phyloP scores from a whole-genome alignment of 805 yeast genomes.

The Candida nemodendra region DNA sequence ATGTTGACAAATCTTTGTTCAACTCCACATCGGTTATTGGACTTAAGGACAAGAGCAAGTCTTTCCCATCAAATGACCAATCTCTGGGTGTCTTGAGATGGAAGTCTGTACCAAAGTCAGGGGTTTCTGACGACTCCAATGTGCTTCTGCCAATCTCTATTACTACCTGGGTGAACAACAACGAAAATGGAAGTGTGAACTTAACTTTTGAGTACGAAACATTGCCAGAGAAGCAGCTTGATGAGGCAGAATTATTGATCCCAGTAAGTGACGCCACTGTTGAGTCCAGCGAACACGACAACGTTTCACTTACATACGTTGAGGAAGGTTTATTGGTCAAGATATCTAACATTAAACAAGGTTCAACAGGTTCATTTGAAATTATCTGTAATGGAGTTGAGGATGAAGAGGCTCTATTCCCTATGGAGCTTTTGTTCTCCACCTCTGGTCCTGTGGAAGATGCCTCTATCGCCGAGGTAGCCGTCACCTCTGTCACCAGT shows the following conservation, averaged over 20 bases:
- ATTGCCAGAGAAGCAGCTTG: constrained; percentile 48
- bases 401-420: constrained; percentile 84
- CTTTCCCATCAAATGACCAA: constrained; percentile 91
- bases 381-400: constrained; percentile 65
- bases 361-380: constrained; percentile 72
- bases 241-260: constrained; percentile 54
- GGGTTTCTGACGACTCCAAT: constrained; percentile 53
- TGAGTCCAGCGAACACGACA: constrained; percentile 54
- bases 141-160: constrained; percentile 64
- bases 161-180: constrained; percentile 79
- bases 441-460: constrained; percentile 30
- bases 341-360: constrained; percentile 48
- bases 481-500: constrained; percentile 62
- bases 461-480: constrained; percentile 56
- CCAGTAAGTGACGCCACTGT: constrained; percentile 61
- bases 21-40: constrained; percentile 56
- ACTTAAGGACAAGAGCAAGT: constrained; percentile 71
- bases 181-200: constrained; percentile 58
- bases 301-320: constrained; percentile 52
- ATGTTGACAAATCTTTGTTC: constrained; percentile 80
- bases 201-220: constrained; percentile 90
- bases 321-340: constrained; percentile 73
- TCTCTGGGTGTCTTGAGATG: constrained; percentile 90
- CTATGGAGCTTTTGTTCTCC: constrained; percentile 70
- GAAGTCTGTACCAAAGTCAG: constrained; percentile 65